Evolutionary conservation across 2,329 filamentous ascomycete genomes (phyloP).

Genomic region (Arthrobotrys entomopaga): DNA sequence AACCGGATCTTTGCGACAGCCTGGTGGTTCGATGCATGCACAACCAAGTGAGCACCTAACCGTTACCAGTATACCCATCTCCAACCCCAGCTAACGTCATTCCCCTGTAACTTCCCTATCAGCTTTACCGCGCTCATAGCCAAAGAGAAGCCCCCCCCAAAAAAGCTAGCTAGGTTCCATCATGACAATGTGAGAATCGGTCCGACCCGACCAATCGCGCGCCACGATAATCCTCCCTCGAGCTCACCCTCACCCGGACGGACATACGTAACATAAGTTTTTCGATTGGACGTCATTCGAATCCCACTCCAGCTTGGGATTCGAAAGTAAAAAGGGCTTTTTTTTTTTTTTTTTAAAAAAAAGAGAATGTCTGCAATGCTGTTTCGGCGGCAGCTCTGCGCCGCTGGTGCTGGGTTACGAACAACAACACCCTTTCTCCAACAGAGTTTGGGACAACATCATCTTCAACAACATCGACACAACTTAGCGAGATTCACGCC

Average conservation of each 20-base stretch:
- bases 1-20: too few relatives aligned
- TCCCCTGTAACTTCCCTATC: neutral
- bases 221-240: too few relatives aligned
- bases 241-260: too few relatives aligned
- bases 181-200: too few relatives aligned
- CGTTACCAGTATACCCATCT: neutral
- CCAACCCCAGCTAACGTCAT: constrained; percentile 3
- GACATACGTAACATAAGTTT: neutral
- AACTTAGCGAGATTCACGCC: neutral
- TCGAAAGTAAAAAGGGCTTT: too few relatives aligned
- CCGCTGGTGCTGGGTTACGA: neutral
- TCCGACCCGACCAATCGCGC: too few relatives aligned
- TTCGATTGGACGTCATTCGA: constrained; percentile 8
- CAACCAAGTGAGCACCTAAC: neutral
- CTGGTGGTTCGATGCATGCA: too few relatives aligned
- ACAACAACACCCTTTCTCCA: constrained; percentile 46
- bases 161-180: too few relatives aligned
- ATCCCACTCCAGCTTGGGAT: neutral
- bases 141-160: too few relatives aligned
- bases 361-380: neutral
- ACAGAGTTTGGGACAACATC: constrained; percentile 8
- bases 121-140: too few relatives aligned
- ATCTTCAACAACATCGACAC: constrained; percentile 12
- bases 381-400: constrained; percentile 14
- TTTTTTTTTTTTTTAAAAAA: too few relatives aligned